These are phyloP conservation scores for Pyracantha coccinea DNA, from an alignment of 331 rosid species.

Conservation along the genomic window DNA sequence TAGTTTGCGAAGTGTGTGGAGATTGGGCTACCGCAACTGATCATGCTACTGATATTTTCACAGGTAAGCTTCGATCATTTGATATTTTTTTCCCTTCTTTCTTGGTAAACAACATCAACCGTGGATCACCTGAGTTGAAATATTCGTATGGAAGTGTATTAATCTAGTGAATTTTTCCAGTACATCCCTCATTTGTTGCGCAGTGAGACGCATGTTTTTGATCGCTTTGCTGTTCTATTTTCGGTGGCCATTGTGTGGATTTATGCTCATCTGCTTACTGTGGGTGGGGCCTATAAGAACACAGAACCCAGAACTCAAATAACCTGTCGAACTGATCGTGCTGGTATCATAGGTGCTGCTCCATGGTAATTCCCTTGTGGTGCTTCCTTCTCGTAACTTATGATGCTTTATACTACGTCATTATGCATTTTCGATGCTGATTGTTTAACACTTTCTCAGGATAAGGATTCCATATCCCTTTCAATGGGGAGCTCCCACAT, in stretches of 20 bases:
- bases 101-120: background rate
- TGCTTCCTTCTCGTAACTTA: background rate
- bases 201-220: conserved; percentile 57
- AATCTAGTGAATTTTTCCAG: conserved; percentile 37
- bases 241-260: conserved; percentile 87
- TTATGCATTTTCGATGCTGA: background rate
- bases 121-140: background rate
- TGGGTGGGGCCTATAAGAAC: conserved; percentile 91
- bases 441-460: conserved; percentile 31
- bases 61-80: conserved; percentile 44
- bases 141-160: background rate
- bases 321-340: conserved; percentile 87
- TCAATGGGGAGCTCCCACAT: conserved; percentile 99
- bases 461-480: conserved; percentile 93
- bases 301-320: conserved; percentile 61
- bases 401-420: background rate
- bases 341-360: conserved; percentile 88
- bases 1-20: conserved; percentile 93
- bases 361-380: conserved; percentile 55
- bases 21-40: conserved; percentile 91
- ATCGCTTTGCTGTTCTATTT: conserved; percentile 88
- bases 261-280: conserved; percentile 92
- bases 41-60: conserved; percentile 70
- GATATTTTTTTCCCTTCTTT: background rate
- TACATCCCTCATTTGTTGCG: conserved; percentile 77